These are phyloP conservation scores for Cryptococcus maquisensis DNA, from an alignment of 1,284 basidiomycete species.

Conservation along the genomic window DNA sequence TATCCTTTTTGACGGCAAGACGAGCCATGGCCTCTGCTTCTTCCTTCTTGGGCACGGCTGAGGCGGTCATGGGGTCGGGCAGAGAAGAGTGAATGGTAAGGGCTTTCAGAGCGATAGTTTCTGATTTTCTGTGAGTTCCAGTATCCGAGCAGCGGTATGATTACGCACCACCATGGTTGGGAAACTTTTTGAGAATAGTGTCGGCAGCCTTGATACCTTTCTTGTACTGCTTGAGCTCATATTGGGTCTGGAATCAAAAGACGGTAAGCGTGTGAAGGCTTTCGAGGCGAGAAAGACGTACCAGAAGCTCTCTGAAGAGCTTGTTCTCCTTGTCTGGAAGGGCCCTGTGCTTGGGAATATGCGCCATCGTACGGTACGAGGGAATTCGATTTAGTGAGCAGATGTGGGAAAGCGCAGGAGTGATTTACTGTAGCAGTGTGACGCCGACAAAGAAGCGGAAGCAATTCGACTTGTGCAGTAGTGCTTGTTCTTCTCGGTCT, in stretches of 20 bases:
- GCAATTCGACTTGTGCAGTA: background rate
- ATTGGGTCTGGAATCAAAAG: conserved; percentile 53
- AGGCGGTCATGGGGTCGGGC: conserved; percentile 41
- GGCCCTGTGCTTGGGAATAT: conserved; percentile 42
- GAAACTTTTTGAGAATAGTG: conserved; percentile 89
- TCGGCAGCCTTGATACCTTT: conserved; percentile 90
- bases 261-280: background rate
- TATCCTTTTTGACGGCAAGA: conserved; percentile 79
- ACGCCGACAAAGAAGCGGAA: background rate
- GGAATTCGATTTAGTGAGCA: background rate
- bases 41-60: conserved; percentile 64
- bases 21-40: conserved; percentile 76
- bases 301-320: conserved; percentile 85
- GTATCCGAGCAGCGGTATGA: background rate
- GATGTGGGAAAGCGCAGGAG: too few species aligned
- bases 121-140: conserved; percentile 49
- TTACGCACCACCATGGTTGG: conserved; percentile 83
- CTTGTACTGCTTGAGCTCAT: conserved; percentile 86
- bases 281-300: conserved; percentile 28
- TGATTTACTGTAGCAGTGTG: background rate
- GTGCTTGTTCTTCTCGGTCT: too few species aligned
- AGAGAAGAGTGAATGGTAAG: conserved; percentile 61
- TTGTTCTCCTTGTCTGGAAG: conserved; percentile 79
- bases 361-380: conserved; percentile 12
- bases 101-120: conserved; percentile 92